phyloP scores from a whole-genome alignment of 345 rosid genomes.

The Arabidopsis suecica region DNA sequence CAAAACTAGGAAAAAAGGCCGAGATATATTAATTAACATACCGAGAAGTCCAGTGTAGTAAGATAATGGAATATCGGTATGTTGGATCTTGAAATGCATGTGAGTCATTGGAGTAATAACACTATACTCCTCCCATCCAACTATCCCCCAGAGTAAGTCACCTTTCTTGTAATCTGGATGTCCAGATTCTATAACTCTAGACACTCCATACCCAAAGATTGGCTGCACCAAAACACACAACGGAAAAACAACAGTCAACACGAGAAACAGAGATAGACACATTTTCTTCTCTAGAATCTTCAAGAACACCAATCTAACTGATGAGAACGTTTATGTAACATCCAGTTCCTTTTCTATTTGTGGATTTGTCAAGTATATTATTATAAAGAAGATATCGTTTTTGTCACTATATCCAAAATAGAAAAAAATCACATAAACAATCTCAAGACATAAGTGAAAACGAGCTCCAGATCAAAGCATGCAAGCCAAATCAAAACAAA shows the following conservation, averaged over 20 bases:
- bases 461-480: constrained; percentile 15
- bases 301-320: constrained; percentile 11
- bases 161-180: constrained; percentile 63
- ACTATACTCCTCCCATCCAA: constrained; percentile 76
- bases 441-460: no score
- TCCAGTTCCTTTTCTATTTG: neutral
- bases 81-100: constrained; percentile 52
- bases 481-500: neutral
- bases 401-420: neutral
- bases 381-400: neutral
- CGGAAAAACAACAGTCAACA: neutral
- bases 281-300: neutral
- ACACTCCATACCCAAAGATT: constrained; percentile 54
- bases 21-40: constrained; percentile 21
- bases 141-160: constrained; percentile 61
- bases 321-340: neutral
- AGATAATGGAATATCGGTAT: constrained; percentile 62
- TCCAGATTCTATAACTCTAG: constrained; percentile 58
- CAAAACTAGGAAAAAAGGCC: neutral
- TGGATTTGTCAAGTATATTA: neutral
- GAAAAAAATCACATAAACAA: neutral
- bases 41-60: constrained; percentile 72
- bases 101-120: constrained; percentile 45
- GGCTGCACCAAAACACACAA: constrained; percentile 26
- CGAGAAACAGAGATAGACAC: neutral